A percentile compares a stretch with the other conserved stretches of the same genome.
phyloP scores from a whole-genome alignment of 1,284 basidiomycete genomes.

The Kwoniella shivajii region DNA sequence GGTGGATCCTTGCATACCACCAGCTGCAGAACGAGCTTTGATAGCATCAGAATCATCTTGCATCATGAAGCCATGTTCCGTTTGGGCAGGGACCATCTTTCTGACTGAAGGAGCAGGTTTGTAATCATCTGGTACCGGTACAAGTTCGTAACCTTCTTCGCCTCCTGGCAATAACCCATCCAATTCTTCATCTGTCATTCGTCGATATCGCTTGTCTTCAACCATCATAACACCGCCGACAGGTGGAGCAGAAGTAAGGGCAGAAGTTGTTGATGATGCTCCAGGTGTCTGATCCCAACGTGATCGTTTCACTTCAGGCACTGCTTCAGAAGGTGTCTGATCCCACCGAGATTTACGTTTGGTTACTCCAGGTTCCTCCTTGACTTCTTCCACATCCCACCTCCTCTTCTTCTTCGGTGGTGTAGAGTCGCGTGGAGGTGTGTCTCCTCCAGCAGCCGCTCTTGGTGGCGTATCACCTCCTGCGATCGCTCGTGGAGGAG shows the following conservation, averaged over 20 bases:
- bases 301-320: constrained; percentile 76
- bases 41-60: constrained; percentile 91
- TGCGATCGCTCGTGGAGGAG: constrained; percentile 67
- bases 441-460: constrained; percentile 34
- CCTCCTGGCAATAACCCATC: constrained; percentile 81
- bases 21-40: constrained; percentile 79
- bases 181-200: constrained; percentile 93
- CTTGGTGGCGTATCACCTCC: constrained; percentile 38
- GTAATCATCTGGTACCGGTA: constrained; percentile 92
- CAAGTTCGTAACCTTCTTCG: constrained; percentile 79
- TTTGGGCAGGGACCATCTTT: constrained; percentile 58
- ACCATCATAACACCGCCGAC: constrained; percentile 76
- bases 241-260: constrained; percentile 26
- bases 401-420: constrained; percentile 67
- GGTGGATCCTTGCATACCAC: constrained; percentile 78
- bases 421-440: constrained; percentile 39
- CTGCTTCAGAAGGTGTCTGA: constrained; percentile 73
- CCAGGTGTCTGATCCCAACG: constrained; percentile 54
- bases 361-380: constrained; percentile 58
- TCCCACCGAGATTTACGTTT: constrained; percentile 97
- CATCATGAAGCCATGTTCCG: constrained; percentile 81
- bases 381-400: constrained; percentile 73
- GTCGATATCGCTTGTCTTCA: constrained; percentile 92
- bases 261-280: constrained; percentile 34
- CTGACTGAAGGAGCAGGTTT: constrained; percentile 66